Percentiles rank a stretch among this genome's conserved stretches.
phyloP scores from a whole-genome alignment of 495 filamentous ascomycete species.

The Penicillium malachiteum region DNA sequence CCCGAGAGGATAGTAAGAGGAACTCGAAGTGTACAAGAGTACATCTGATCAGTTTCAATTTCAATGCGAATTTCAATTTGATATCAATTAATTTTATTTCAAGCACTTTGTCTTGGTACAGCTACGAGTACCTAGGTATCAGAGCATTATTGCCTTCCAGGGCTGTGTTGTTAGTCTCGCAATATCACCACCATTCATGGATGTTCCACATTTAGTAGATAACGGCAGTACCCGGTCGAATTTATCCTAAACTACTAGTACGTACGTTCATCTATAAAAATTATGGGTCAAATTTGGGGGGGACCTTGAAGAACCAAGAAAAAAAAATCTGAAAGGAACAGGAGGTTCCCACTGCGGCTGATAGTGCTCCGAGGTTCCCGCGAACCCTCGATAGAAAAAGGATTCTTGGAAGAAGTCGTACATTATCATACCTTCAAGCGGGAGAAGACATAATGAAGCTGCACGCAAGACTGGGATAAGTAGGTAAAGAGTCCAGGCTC shows the following conservation, averaged over 20 bases:
- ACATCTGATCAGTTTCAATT: too few relatives aligned
- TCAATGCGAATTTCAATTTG: too few relatives aligned
- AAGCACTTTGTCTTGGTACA: too few relatives aligned
- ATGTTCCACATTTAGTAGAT: not conserved
- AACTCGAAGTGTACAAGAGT: not conserved
- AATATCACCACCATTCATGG: not conserved
- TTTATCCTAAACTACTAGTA: not conserved
- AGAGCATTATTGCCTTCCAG: too few relatives aligned
- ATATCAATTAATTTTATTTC: not conserved
- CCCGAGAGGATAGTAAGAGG: not conserved
- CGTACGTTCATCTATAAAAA: not conserved
- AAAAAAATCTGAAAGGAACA: not conserved
- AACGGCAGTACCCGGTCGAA: not conserved
- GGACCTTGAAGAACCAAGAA: not conserved
- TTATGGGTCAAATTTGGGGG: not conserved
- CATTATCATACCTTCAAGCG: not conserved
- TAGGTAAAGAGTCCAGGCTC: constrained; percentile 10
- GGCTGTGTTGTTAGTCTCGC: too few relatives aligned
- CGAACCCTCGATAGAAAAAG: constrained; percentile 3
- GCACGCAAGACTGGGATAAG: constrained; percentile 15
- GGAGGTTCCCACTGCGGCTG: constrained; percentile 9
- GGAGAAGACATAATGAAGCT: constrained; percentile 5
- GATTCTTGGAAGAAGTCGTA: not conserved
- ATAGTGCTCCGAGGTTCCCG: constrained; percentile 11
- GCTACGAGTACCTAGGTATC: too few relatives aligned